Base-by-base conservation (phyloP, 108 stramenopile genomes). In the Pelagomonas calceolata region DNA sequence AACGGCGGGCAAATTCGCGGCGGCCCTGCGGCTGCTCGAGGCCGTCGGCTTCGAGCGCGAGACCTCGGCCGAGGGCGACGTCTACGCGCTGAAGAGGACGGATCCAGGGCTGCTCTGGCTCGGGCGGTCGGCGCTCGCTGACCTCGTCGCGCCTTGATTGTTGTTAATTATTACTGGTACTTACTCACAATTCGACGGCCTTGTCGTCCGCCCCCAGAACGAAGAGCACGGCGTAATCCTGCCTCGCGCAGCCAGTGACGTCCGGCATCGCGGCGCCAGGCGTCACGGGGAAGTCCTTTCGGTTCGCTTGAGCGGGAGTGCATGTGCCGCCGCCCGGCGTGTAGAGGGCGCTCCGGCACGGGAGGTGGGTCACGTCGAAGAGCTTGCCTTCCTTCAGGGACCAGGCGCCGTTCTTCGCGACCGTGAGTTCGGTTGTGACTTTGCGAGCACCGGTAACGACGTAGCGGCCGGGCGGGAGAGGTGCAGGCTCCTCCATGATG, bases 341-440 rank as follows among this genome's bases (percentile, higher is more conserved):
- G 69, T 88, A 88, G 32, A 81, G 71, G 0, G 87, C 87, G 26
- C 82, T 79, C 65, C 87, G 85, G 69, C 87, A 88, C 0, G 87
- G 87, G 31, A 88, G 75, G 75, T 88, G 87, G 4, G 87, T 88
- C 37, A 88, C 87, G 77, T 88, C 87, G 68, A 78, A 85, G 66
- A 88, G 68, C 17, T 69, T 68, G 33, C 84, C 83, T 51, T 84
- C 77, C 63, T 83, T 81, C 66, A 88, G 68, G 33, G 74, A 78
- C 87, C 87, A 88, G 30, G 35, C 46, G 1, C 83, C 85, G 64
- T 74, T 75, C 32, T 80, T 72, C 32, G 77, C 46, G 30, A 88
- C 69, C 9, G 83, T 85, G 64, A 88, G 33, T 21, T 70, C 78
- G 12, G 87, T 88, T 3, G 83, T 88, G 17, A 81, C 79, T 32